phyloP scores from a whole-genome alignment of 2,329 filamentous ascomycete species.

The Diaporthe sp. region DNA sequence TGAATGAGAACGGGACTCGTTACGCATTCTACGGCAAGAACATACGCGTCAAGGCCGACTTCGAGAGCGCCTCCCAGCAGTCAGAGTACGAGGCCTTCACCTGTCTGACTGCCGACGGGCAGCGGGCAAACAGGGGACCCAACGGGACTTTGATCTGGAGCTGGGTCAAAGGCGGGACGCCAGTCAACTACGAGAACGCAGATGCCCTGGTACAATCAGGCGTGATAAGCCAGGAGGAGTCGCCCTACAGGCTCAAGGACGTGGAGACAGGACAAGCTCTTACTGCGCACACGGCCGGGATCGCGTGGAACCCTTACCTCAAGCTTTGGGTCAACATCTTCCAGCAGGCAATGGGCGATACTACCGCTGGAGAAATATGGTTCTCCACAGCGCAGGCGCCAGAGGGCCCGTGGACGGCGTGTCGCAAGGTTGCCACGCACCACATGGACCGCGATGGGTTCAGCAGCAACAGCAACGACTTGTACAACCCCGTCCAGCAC shows the following conservation, averaged over 20 bases:
- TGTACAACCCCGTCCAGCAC: conserved; percentile 41
- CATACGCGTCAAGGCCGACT: conserved; percentile 39
- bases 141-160: conserved; percentile 34
- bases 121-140: conserved; percentile 22
- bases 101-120: conserved; percentile 31
- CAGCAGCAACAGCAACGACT: conserved; percentile 36
- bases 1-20: conserved; percentile 27
- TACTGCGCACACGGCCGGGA: conserved; percentile 30
- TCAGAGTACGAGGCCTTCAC: conserved; percentile 41
- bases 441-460: conserved; percentile 36
- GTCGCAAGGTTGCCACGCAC: conserved; percentile 39
- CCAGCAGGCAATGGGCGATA: conserved; percentile 37
- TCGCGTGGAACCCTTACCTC: conserved; percentile 40
- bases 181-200: conserved; percentile 36
- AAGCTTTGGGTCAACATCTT: conserved; percentile 38
- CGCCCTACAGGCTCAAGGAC: conserved; percentile 34
- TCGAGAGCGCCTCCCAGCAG: conserved; percentile 28
- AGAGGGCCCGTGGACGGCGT: conserved; percentile 37
- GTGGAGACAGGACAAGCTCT: conserved; percentile 33
- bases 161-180: conserved; percentile 38
- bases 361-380: conserved; percentile 37
- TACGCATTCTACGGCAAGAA: conserved; percentile 39
- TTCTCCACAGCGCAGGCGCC: conserved; percentile 34
- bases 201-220: conserved; percentile 28
- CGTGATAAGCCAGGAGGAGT: conserved; percentile 32